A percentile compares a stretch with the other conserved stretches of the same genome.
Conservation (phyloP, 345 rosid species). For the Linum trigynum region DNA sequence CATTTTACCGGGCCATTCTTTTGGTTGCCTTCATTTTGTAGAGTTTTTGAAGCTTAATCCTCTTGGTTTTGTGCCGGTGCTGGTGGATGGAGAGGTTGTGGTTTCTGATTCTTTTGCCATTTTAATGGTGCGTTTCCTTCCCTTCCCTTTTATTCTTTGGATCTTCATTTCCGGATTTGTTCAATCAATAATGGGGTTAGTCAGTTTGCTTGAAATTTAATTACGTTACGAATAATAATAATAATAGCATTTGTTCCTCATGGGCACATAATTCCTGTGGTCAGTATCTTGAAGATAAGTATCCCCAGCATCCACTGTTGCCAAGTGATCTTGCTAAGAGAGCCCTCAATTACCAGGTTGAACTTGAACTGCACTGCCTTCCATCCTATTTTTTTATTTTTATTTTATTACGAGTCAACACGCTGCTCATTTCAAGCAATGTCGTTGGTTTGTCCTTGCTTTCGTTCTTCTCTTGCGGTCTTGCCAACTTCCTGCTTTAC, state of each 20-base stretch:
- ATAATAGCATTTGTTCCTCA: neutral
- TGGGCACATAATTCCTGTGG: neutral
- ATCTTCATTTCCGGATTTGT: neutral
- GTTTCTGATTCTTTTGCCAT: conserved; percentile 76
- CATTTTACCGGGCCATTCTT: neutral
- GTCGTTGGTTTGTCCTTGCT: neutral
- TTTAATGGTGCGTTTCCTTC: conserved; percentile 39
- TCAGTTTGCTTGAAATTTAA: too few relatives aligned
- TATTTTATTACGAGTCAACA: neutral
- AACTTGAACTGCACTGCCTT: conserved; percentile 9
- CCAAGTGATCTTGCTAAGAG: conserved; percentile 51
- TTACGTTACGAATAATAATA: neutral
- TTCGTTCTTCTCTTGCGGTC: neutral
- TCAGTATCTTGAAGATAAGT: conserved; percentile 81
- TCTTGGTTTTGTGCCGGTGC: conserved; percentile 63
- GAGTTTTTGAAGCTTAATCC: conserved; percentile 69
- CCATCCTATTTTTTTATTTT: neutral
- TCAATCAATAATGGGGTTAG: neutral
- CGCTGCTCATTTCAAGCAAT: neutral
- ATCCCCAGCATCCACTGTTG: conserved; percentile 57
- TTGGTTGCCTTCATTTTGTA: conserved; percentile 10
- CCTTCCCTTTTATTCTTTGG: neutral
- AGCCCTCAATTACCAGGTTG: conserved; percentile 66
- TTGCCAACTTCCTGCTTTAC: neutral
- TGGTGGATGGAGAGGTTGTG: conserved; percentile 61